A percentile compares a stretch with the other conserved stretches of the same genome.
phyloP scores from a whole-genome alignment of 2,329 filamentous ascomycete species.

The Aspergillus quadrilineatus region DNA sequence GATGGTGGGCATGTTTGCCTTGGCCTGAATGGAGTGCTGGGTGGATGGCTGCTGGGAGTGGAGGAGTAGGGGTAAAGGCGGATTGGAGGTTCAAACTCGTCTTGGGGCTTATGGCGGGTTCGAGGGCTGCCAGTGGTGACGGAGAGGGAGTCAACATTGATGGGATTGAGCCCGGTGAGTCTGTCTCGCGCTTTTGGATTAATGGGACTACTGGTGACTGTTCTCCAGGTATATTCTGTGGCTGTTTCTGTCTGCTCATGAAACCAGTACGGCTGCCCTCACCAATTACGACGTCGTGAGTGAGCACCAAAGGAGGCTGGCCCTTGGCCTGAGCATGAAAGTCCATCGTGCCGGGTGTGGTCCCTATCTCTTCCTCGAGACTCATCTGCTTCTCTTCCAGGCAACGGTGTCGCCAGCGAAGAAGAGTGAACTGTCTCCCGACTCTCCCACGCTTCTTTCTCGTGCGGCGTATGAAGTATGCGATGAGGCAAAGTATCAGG shows the following conservation, averaged over 20 bases:
- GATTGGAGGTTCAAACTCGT: neutral
- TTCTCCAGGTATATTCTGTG: neutral
- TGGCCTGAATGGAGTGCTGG: neutral
- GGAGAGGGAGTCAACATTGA: neutral
- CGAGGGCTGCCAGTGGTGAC: neutral
- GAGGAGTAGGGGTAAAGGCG: neutral
- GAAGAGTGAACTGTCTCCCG: constrained; percentile 7
- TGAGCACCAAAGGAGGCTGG: neutral
- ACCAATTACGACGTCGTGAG: neutral
- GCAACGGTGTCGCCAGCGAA: constrained; percentile 8
- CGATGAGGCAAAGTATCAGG: constrained; percentile 6
- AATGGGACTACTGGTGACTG: neutral
- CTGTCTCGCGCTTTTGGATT: neutral
- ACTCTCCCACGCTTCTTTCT: constrained; percentile 3
- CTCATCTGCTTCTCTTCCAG: neutral
- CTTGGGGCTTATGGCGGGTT: neutral
- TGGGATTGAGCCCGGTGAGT: neutral
- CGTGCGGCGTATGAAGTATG: constrained; percentile 6
- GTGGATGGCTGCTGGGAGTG: neutral
- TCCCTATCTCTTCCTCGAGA: neutral
- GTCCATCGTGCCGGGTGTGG: neutral
- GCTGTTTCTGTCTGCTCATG: neutral
- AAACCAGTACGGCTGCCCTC: neutral
- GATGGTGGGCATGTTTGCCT: neutral
- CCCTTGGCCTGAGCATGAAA: neutral